Conservation (phyloP, 2,329 filamentous ascomycete species). For the Talaromyces sp. region DNA sequence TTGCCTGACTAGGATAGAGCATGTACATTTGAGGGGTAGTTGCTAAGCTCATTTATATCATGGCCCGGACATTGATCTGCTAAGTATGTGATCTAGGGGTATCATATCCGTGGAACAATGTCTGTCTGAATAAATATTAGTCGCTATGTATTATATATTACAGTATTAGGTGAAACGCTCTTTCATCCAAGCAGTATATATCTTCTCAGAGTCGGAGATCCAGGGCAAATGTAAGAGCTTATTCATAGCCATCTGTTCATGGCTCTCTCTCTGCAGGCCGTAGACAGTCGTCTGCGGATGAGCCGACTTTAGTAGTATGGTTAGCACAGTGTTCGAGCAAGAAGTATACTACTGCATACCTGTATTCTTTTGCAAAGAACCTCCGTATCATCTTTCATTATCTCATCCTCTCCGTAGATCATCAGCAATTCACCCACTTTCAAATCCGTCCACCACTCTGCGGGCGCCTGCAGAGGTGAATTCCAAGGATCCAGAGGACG, state of each 20-base stretch:
- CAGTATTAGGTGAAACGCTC: conserved; percentile 10
- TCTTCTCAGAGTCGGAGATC: conserved; percentile 3
- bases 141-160: neutral
- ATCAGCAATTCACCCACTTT: conserved; percentile 12
- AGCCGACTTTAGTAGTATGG: neutral
- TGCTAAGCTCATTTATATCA: too few species aligned
- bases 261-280: conserved; percentile 5
- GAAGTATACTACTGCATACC: neutral
- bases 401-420: conserved; percentile 14
- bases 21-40: neutral
- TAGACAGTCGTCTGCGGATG: conserved; percentile 14
- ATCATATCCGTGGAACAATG: too few species aligned
- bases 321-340: neutral
- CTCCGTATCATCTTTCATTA: conserved; percentile 10
- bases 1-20: neutral
- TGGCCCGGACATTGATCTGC: neutral
- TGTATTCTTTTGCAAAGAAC: conserved; percentile 6
- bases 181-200: conserved; percentile 12
- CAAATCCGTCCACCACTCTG: conserved; percentile 14
- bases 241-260: conserved; percentile 14
- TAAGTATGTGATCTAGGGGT: neutral
- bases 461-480: conserved; percentile 9
- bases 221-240: neutral
- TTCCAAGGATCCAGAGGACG: conserved; percentile 12
- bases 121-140: neutral